phyloP scores from a whole-genome alignment of 148 eudicot genomes.

The Camellia lanceoleosa region DNA sequence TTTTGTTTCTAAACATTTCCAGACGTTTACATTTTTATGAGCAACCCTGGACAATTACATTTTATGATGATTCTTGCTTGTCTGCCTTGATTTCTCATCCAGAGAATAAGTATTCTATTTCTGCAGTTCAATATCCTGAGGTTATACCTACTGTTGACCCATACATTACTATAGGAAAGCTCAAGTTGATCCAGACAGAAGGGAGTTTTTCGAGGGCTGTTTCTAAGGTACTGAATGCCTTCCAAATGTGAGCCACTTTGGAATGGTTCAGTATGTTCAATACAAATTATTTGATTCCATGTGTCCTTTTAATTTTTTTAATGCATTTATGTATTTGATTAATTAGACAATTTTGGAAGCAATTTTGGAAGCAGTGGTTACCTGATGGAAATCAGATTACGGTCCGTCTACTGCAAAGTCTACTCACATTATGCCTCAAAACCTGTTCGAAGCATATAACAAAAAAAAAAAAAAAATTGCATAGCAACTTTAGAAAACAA shows the following conservation, averaged over 20 bases:
- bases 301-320: constrained; percentile 8
- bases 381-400: too few relatives aligned
- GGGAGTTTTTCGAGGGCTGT: constrained; percentile 30
- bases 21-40: constrained; percentile 25
- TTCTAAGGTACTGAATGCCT: constrained; percentile 48
- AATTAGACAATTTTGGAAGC: constrained; percentile 47
- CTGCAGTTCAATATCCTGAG: constrained; percentile 52
- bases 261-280: background rate
- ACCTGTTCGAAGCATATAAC: too few relatives aligned
- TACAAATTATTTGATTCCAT: background rate
- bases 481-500: too few relatives aligned
- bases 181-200: constrained; percentile 37
- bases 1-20: too few relatives aligned
- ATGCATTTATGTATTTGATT: constrained; percentile 9
- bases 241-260: constrained; percentile 2
- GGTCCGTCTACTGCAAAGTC: too few relatives aligned
- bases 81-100: constrained; percentile 49
- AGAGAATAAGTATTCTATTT: constrained; percentile 43
- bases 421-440: too few relatives aligned
- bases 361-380: too few relatives aligned
- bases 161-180: constrained; percentile 60
- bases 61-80: constrained; percentile 64
- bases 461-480: too few relatives aligned
- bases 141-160: constrained; percentile 78
- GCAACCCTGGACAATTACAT: constrained; percentile 86